These are phyloP conservation scores for Zelonia costaricensis DNA, from an alignment of 208 protist genomes.

Conservation along the genomic window DNA sequence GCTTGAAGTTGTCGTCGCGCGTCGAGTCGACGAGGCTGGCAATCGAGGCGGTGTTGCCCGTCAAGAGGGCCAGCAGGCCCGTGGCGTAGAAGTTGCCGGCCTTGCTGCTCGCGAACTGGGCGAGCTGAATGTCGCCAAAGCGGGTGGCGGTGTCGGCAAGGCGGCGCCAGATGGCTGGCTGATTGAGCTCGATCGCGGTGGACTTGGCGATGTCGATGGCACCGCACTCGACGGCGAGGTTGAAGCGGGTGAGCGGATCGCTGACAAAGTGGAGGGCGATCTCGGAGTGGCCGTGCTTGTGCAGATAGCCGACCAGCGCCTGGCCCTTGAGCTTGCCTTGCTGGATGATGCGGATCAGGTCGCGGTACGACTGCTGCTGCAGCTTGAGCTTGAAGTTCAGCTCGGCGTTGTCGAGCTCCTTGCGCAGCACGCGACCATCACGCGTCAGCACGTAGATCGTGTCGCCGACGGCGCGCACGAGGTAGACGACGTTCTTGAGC, in stretches of 20 bases:
- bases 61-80: conserved; percentile 96
- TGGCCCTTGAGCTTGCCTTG: conserved; percentile 93
- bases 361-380: conserved; percentile 88
- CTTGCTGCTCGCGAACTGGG: conserved; percentile 95
- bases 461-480: conserved; percentile 88
- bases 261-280: conserved; percentile 98
- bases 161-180: conserved; percentile 89
- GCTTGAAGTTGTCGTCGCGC: conserved; percentile 84
- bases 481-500: conserved; percentile 95
- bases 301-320: conserved; percentile 98
- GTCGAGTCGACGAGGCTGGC: conserved; percentile 92
- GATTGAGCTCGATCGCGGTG: conserved; percentile 92
- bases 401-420: conserved; percentile 94
- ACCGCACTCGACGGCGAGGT: conserved; percentile 98
- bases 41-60: conserved; percentile 95
- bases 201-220: conserved; percentile 94
- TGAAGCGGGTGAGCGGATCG: conserved; percentile 96
- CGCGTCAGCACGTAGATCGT: conserved; percentile 93
- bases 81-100: conserved; percentile 93
- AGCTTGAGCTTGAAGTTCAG: conserved; percentile 97
- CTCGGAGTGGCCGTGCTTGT: conserved; percentile 97
- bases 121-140: conserved; percentile 96
- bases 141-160: conserved; percentile 93
- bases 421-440: conserved; percentile 81
- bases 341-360: conserved; percentile 96